These are phyloP conservation scores for Dicorynia guianensis DNA, from an alignment of 306 rosid genomes.

Conservation along the genomic window DNA sequence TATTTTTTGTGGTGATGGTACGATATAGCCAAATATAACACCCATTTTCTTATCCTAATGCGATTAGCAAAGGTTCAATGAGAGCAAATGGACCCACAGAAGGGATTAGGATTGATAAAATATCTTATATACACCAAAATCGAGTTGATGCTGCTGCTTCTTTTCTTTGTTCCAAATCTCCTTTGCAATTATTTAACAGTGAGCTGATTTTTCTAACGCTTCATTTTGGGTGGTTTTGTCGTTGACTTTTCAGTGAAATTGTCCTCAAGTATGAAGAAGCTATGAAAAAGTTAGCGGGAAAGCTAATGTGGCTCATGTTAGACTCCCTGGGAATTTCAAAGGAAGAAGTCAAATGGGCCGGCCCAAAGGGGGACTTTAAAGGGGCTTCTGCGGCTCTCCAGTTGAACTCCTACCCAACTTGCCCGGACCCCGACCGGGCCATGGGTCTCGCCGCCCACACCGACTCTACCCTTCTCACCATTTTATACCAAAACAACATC, in stretches of 20 bases:
- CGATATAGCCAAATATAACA: constrained; percentile 31
- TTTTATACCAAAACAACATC: constrained; percentile 72
- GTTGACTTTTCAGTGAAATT: constrained; percentile 51
- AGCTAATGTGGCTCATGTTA: constrained; percentile 73
- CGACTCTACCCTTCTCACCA: constrained; percentile 79
- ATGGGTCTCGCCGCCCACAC: constrained; percentile 95
- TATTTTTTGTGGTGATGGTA: constrained; percentile 33
- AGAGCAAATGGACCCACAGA: constrained; percentile 60
- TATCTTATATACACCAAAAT: constrained; percentile 36
- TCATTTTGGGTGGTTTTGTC: constrained; percentile 1
- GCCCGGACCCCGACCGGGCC: constrained; percentile 95
- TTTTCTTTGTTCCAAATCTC: constrained; percentile 15
- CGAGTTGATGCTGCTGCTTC: constrained; percentile 33
- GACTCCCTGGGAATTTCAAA: constrained; percentile 66
- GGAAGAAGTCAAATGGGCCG: constrained; percentile 75
- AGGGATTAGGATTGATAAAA: constrained; percentile 47
- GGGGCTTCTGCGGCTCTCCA: constrained; percentile 67
- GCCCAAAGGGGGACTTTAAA: constrained; percentile 53
- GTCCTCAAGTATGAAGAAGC: constrained; percentile 62
- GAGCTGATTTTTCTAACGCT: constrained; percentile 10
- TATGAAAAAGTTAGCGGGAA: constrained; percentile 74
- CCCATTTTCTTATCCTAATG: constrained; percentile 45
- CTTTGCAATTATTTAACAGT: constrained; percentile 19
- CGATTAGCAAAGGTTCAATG: constrained; percentile 54
- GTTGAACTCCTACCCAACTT: constrained; percentile 78